Percentiles rank a stretch among this genome's conserved stretches.
These are phyloP conservation scores for Emergomyces africanus DNA, from an alignment of 2,329 filamentous ascomycete genomes.

Conservation along the genomic window DNA sequence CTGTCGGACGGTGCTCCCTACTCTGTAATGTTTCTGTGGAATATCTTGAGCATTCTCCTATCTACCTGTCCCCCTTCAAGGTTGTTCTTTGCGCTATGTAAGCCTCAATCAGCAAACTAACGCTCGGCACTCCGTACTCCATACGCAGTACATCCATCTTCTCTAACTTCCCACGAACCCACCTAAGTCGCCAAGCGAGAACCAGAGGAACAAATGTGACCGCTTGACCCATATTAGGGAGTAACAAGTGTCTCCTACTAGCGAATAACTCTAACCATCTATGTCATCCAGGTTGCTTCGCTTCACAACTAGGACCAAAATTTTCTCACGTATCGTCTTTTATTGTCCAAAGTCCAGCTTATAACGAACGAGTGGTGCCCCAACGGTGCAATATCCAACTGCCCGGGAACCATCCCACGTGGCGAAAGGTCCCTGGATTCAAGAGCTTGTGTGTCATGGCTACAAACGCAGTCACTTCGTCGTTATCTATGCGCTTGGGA, in stretches of 20 bases:
- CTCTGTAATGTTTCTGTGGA: not conserved
- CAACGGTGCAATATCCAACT: not conserved
- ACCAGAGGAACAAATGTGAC: not conserved
- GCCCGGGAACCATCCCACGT: not conserved
- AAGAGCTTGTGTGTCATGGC: slow-evolving; percentile 5
- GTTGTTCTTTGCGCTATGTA: not conserved
- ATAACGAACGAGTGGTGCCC: not conserved
- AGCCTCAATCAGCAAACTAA: not conserved
- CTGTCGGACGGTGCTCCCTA: no score
- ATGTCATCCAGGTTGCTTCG: not conserved
- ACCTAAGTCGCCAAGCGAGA: not conserved
- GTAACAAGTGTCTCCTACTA: not conserved
- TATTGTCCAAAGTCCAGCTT: not conserved
- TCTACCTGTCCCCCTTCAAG: not conserved
- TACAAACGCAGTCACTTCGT: slow-evolving; percentile 20
- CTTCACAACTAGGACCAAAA: not conserved
- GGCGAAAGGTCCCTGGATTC: not conserved
- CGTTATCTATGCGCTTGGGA: slow-evolving; percentile 25
- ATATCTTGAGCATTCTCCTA: not conserved
- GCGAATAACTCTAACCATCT: not conserved
- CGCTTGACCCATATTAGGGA: not conserved
- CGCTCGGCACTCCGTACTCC: no score
- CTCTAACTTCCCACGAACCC: not conserved
- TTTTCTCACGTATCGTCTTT: not conserved
- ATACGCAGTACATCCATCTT: not conserved